phyloP scores from a whole-genome alignment of 805 yeast genomes.

The Kluyveromyces aestuarii region DNA sequence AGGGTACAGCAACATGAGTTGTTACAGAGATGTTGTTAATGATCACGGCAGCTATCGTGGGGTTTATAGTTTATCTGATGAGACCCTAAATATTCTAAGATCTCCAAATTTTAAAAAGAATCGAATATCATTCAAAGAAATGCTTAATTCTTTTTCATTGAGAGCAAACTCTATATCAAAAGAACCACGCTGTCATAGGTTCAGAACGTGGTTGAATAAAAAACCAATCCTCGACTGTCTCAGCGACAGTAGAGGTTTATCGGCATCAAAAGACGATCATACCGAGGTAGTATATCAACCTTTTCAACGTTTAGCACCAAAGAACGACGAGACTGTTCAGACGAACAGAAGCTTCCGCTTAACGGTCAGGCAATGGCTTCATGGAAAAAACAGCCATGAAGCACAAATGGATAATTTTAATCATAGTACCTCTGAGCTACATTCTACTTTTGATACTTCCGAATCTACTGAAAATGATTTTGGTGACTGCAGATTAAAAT shows the following conservation, averaged over 20 bases:
- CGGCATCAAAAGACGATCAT: neutral
- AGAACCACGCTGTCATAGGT: neutral
- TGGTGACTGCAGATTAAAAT: neutral
- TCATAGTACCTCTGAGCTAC: neutral
- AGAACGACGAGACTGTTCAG: neutral
- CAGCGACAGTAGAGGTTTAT: neutral
- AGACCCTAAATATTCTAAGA: neutral
- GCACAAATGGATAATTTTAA: neutral
- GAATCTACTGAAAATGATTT: neutral
- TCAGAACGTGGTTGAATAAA: slow-evolving; percentile 1
- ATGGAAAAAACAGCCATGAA: neutral
- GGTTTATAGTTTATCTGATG: neutral
- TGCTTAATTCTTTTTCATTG: neutral
- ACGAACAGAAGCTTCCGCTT: neutral
- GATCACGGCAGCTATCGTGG: slow-evolving; percentile 2
- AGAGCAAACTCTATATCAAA: neutral
- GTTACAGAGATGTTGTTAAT: slow-evolving; percentile 1
- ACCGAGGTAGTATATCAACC: neutral
- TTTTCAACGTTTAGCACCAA: neutral
- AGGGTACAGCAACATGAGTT: neutral
- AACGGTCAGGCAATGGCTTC: neutral
- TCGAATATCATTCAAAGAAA: neutral
- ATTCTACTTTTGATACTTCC: neutral
- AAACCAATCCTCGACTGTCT: neutral
- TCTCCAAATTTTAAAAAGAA: slow-evolving; percentile 1